Evolutionary conservation across 352 stramenopile species (phyloP), one percentile per base, ranked within the genome.

Genomic region (Globisporangium lucens): DNA sequence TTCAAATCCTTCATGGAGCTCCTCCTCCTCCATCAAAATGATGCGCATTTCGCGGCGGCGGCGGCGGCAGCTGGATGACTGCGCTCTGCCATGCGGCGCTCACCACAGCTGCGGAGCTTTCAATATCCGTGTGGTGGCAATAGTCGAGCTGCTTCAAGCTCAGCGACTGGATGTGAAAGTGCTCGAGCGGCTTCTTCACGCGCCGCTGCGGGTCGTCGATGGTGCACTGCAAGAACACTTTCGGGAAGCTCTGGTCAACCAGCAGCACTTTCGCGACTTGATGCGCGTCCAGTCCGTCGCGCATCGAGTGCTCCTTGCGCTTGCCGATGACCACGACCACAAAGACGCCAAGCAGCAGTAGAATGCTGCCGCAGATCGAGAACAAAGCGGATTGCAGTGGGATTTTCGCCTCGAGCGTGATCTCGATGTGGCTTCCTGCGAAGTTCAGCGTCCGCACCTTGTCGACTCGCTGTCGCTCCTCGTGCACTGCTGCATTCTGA

Each of bases 211-310:
- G 58, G 41, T 73, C 68, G 38, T 72, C 62, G 33, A 83, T 30
- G n/a, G 69, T 69, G 65, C 75, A 83, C 57, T 80, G 61, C 51
- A 83, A 63, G 64, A 81, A 73, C 61, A 75, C 33, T 30, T 63
- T 76, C 5, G 72, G 75, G 46, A 80, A 79, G 35, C 63, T 73
- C 9, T 63, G 49, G 36, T 79, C 74, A 13, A 78, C 68, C 6
- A 83, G 67, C 64, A 82, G 68, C 75, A 81, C 70, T 52, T 78
- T 77, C 24, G 72, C 76, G 56, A 83, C 73, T 41, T 74, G 67
- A 52, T 83, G 74, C 10, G 70, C 72, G 33, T 74, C 72, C 20
- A 80, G 4, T 8, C 72, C 57, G 20, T 56, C 43, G 27, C 72
- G 74, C 15, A 79, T 73, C 24, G 51, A 38, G 24, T 30, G 46